These are phyloP conservation scores for Russula lepida DNA, from an alignment of 768 basidiomycete species.

Conservation along the genomic window DNA sequence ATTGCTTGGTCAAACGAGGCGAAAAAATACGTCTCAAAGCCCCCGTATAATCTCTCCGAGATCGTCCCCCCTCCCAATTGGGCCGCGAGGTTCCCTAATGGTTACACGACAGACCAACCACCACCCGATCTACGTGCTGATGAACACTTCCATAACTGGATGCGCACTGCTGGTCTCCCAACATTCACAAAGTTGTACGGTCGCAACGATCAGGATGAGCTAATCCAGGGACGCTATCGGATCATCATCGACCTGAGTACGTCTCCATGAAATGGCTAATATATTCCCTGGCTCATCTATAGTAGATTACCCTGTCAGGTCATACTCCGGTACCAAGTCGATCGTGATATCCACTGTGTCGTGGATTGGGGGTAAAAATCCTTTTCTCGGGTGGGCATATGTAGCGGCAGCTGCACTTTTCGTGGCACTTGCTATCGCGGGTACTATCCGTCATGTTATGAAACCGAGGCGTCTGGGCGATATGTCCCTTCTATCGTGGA, in stretches of 20 bases:
- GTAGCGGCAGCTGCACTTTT: conserved; percentile 84
- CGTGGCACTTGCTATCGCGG: conserved; percentile 76
- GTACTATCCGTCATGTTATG: conserved; percentile 87
- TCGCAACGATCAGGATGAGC: conserved; percentile 70
- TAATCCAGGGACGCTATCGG: conserved; percentile 67
- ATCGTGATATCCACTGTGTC: conserved; percentile 95
- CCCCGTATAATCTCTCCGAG: conserved; percentile 51
- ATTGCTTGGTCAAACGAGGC: conserved; percentile 97
- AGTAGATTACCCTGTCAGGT: conserved; percentile 78
- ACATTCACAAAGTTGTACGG: conserved; percentile 95
- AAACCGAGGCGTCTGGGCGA: conserved; percentile 87
- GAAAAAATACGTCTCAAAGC: conserved; percentile 73
- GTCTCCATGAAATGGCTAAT: conserved; percentile 27
- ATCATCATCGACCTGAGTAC: conserved; percentile 75
- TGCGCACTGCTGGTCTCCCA: conserved; percentile 94
- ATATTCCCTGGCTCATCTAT: neutral
- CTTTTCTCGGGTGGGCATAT: conserved; percentile 98
- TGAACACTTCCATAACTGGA: conserved; percentile 99
- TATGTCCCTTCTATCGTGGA: conserved; percentile 84
- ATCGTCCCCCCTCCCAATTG: conserved; percentile 95
- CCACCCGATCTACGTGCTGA: conserved; percentile 69
- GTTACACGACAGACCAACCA: conserved; percentile 54
- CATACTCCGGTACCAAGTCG: conserved; percentile 92
- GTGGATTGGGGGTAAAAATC: conserved; percentile 98
- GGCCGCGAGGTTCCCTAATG: conserved; percentile 59